Evolutionary conservation across 495 filamentous ascomycete species (phyloP).

Genomic region (Aspergillus taichungensis): DNA sequence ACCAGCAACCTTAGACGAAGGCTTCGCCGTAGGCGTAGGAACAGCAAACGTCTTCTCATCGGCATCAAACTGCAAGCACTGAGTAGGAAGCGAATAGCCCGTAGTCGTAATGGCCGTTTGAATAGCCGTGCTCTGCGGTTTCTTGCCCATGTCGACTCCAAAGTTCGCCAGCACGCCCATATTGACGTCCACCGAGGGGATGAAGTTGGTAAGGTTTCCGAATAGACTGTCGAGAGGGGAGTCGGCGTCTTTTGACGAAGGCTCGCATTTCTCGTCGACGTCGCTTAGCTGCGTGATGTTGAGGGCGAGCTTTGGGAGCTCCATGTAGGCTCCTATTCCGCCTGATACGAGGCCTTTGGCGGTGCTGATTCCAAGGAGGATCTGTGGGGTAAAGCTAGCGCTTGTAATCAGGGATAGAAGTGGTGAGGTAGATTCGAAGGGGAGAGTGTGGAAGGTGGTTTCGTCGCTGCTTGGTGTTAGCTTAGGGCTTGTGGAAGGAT

Average conservation of each 20-base stretch:
- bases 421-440: constrained; percentile 14
- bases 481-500: background rate
- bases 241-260: background rate
- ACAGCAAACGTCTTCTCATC: background rate
- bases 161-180: constrained; percentile 13
- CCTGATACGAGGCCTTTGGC: constrained; percentile 5
- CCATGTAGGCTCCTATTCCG: constrained; percentile 17
- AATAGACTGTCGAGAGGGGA: background rate
- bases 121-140: background rate
- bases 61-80: constrained; percentile 14
- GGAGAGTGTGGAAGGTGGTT: constrained; percentile 14
- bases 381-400: constrained; percentile 14
- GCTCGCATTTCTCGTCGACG: constrained; percentile 14
- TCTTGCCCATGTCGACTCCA: constrained; percentile 1
- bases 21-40: background rate
- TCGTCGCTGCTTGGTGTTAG: constrained; percentile 8
- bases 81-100: constrained; percentile 10
- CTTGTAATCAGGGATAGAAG: constrained; percentile 11
- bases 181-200: constrained; percentile 10
- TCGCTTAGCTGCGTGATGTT: constrained; percentile 7
- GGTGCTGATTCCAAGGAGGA: constrained; percentile 19
- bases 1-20: background rate
- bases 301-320: constrained; percentile 14
- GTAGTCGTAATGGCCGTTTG: constrained; percentile 4
- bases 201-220: constrained; percentile 12